Percentiles rank a stretch among this genome's conserved stretches.
phyloP scores from a whole-genome alignment of 306 rosid genomes.

The Abrus pulchellus region DNA sequence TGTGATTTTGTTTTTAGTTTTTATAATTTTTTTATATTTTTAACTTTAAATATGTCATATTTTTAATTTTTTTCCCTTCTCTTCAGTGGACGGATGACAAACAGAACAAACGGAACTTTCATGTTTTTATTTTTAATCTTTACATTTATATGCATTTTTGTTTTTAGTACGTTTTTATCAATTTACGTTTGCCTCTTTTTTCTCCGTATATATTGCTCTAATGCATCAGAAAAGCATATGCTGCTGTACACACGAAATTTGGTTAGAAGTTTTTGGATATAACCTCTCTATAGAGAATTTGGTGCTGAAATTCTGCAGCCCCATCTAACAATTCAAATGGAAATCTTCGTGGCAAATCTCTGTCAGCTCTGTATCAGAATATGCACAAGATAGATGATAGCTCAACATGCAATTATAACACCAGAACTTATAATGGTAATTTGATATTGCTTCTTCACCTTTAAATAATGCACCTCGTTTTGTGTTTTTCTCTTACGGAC shows the following conservation, averaged over 20 bases:
- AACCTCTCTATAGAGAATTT: constrained; percentile 11
- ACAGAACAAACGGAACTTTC: no score
- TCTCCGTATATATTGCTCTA: constrained; percentile 12
- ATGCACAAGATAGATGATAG: constrained; percentile 28
- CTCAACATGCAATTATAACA: constrained; percentile 25
- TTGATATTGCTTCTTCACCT: constrained; percentile 56
- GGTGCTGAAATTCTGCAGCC: constrained; percentile 39
- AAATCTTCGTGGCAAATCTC: constrained; percentile 30
- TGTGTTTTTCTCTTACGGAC: no score
- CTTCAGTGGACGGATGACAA: no score
- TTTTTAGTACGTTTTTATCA: not conserved
- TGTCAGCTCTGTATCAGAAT: constrained; percentile 29
- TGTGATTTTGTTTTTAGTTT: no score
- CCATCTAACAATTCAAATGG: constrained; percentile 38
- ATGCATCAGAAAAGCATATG: constrained; percentile 10
- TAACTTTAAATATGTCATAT: no score
- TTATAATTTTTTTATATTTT: no score
- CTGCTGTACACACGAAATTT: constrained; percentile 1
- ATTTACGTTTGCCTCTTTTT: constrained; percentile 26
- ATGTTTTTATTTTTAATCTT: no score
- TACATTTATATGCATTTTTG: no score
- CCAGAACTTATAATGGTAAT: constrained; percentile 5
- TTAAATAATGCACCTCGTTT: no score
- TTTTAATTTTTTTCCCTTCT: no score
- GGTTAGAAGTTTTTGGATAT: constrained; percentile 4